Evolutionary conservation across 1,284 basidiomycete genomes (phyloP).

Genomic region (Malassezia yamatoensis): DNA sequence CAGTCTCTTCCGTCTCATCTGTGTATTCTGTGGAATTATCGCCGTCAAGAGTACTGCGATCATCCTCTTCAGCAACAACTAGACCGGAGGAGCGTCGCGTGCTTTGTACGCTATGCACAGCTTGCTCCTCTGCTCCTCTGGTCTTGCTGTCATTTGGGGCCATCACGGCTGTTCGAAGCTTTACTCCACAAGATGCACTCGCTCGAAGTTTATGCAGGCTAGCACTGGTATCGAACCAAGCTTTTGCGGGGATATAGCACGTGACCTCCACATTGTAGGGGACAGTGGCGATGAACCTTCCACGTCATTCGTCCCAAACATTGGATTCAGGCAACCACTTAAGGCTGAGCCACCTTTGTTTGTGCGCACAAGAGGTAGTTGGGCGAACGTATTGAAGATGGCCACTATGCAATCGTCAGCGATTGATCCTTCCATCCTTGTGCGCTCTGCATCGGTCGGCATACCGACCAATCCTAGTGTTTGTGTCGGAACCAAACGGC

Average conservation of each 20-base stretch:
- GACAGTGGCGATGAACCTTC: neutral
- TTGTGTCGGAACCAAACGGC: neutral
- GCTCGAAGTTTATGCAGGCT: neutral
- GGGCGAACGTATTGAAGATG: no score
- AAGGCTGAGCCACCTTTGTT: no score
- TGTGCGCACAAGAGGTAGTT: no score
- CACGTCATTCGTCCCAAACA: conserved; percentile 10
- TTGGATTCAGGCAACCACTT: no score
- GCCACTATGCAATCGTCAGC: neutral
- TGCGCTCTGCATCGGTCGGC: neutral
- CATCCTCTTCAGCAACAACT: conserved; percentile 15
- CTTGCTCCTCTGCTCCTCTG: neutral
- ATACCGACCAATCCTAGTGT: neutral
- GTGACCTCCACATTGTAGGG: neutral
- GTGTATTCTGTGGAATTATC: conserved; percentile 9
- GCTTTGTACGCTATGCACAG: neutral
- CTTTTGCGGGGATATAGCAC: conserved; percentile 1
- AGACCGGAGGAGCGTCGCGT: neutral
- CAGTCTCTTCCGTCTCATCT: conserved; percentile 2
- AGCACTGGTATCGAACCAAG: no score
- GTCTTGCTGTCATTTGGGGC: neutral
- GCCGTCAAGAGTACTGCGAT: conserved; percentile 1
- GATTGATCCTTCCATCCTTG: conserved; percentile 13
- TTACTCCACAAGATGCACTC: neutral
- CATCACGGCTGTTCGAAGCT: neutral